Conservation (phyloP, 768 basidiomycete species). For the Leccinum truebloodii region DNA sequence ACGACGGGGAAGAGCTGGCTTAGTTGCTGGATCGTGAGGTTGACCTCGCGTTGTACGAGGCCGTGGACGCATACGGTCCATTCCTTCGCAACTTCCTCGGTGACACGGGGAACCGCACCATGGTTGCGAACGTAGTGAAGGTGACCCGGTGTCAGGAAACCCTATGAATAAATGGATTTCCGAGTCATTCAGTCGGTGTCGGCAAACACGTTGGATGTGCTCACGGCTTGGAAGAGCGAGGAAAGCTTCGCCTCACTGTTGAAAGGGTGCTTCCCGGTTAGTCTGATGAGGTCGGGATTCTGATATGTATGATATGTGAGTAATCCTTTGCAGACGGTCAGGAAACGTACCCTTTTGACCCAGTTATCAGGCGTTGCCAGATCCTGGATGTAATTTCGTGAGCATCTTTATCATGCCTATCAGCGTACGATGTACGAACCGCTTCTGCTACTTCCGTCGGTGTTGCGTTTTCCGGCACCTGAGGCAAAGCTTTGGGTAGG, state of each 20-base stretch:
- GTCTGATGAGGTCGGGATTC: conserved; percentile 43
- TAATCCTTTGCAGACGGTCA: neutral
- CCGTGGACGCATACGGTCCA: conserved; percentile 49
- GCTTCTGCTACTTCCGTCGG: conserved; percentile 24
- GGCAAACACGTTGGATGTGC: conserved; percentile 1
- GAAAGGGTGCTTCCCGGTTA: conserved; percentile 65
- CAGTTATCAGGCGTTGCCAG: conserved; percentile 42
- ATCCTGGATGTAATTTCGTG: conserved; percentile 24
- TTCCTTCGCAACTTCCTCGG: conserved; percentile 33
- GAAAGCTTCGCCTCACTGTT: conserved; percentile 52
- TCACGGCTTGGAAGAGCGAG: conserved; percentile 42
- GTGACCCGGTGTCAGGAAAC: conserved; percentile 56
- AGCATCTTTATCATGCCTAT: neutral
- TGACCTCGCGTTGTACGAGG: conserved; percentile 37
- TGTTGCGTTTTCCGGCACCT: conserved; percentile 26
- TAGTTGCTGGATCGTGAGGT: conserved; percentile 47
- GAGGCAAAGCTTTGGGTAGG: conserved; percentile 24
- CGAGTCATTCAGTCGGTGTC: neutral
- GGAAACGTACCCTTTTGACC: conserved; percentile 35
- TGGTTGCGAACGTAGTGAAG: conserved; percentile 66
- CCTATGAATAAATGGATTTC: conserved; percentile 25
- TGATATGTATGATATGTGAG: conserved; percentile 9
- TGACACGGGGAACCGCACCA: conserved; percentile 54
- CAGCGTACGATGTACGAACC: conserved; percentile 10
- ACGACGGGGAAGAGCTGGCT: conserved; percentile 48